A percentile compares a stretch with the other conserved stretches of the same genome.
Conservation (phyloP, 148 eudicot genomes). For the Hydrangea macrophylla region DNA sequence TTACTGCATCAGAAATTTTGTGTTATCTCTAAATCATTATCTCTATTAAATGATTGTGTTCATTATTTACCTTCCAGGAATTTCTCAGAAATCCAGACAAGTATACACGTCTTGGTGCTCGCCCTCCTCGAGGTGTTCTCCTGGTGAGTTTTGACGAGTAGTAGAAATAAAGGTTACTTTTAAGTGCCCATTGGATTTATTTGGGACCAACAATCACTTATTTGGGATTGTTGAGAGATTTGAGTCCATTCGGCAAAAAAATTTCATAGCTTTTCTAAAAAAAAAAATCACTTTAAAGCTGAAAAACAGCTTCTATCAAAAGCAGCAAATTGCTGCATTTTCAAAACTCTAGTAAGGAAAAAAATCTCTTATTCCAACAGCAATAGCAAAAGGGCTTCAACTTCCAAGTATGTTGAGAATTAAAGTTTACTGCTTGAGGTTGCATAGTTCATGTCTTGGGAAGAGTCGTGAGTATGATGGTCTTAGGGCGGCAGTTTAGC, state of each 20-base stretch:
- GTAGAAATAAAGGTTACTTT: neutral
- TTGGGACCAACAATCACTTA: too few relatives aligned
- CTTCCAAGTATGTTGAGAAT: neutral
- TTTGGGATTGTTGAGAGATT: too few relatives aligned
- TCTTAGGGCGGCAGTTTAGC: neutral
- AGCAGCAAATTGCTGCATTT: too few relatives aligned
- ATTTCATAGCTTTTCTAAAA: too few relatives aligned
- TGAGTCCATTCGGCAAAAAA: too few relatives aligned
- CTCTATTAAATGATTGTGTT: slow-evolving; percentile 4
- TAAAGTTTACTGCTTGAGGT: neutral
- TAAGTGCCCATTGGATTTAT: too few relatives aligned
- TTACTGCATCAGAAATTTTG: slow-evolving; percentile 2
- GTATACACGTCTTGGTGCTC: slow-evolving; percentile 88
- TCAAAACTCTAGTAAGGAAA: too few relatives aligned
- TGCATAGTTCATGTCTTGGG: neutral
- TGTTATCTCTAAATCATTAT: neutral
- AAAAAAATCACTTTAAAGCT: too few relatives aligned
- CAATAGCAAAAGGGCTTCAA: too few relatives aligned
- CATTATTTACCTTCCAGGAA: slow-evolving; percentile 53
- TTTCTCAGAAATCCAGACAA: slow-evolving; percentile 84
- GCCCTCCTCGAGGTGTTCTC: slow-evolving; percentile 98
- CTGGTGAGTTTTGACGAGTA: slow-evolving; percentile 59
- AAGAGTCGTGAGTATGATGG: too few relatives aligned
- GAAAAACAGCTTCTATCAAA: too few relatives aligned
- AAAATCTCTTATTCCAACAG: too few relatives aligned